Evolutionary conservation across 2,329 filamentous ascomycete genomes (phyloP), one percentile per base, ranked within the genome.

Genomic region (Stachybotrys echinatus): DNA sequence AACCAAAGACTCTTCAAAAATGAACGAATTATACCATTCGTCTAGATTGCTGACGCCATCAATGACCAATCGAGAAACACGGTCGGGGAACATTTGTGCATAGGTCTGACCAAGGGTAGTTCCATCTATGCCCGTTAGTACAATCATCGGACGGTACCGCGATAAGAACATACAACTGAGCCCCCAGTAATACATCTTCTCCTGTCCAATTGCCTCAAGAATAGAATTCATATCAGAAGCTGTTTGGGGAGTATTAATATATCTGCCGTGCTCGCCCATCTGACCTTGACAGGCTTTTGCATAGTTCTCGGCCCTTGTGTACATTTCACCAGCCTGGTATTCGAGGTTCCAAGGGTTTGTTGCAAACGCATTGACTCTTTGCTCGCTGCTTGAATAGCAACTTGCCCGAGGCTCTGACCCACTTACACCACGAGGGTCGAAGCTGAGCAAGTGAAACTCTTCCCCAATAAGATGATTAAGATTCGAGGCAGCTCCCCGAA

Each of bases 211-310:
- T 19, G 62, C 73, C 46, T 76, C 70, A 1, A 77, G 60, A 23
- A 77, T 76, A 12, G 61, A 69, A 53, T 76, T 75, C 73, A 78
- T 77, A 51, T 79, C 75, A 27, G 74, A 72, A 10, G 73, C 75
- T 1, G 73, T 74, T 56, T 77, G 74, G 0, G 74, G 74, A 0
- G 75, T 77, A 50, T 77, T 76, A 51, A 76, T 61, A 52, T 76
- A 75, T 7, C 54, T 54, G 3, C 67, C 71, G 52, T 75, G 60
- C 45, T 74, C 71, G 1, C 72, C 73, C 65, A 71, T 72, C 2
- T 61, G 73, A 12, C 77, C 73, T 5, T 56, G 52, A 45, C 74
- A 77, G 0, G 71, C 68, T 12, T 59, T 61, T 4, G 65, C 73
- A 45, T 63, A 69, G 50, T 73, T 74, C 19, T 65, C 56, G 2